Conservation (phyloP, 2,329 filamentous ascomycete species). For the Curvularia sp. region DNA sequence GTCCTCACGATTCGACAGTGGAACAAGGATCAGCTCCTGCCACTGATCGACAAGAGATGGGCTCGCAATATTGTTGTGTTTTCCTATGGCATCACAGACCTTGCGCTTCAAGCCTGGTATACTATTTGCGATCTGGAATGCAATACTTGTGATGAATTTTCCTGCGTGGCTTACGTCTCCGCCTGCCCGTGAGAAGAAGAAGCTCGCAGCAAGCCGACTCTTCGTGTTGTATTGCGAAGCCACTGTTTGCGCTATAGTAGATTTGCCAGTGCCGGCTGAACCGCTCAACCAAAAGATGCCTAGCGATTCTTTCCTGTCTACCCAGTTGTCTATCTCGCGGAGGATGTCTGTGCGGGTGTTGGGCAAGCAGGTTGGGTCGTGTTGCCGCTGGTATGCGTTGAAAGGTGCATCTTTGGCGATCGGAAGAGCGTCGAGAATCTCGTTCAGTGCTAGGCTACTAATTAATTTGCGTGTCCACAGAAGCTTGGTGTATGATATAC, state of each 20-base stretch:
- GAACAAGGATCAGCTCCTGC: conserved; percentile 22
- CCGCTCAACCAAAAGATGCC: not conserved
- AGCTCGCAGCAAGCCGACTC: conserved; percentile 25
- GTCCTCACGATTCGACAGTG: conserved; percentile 10
- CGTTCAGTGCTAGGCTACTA: no score
- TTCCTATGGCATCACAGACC: conserved; percentile 18
- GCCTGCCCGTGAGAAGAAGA: conserved; percentile 31
- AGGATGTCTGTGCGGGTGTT: conserved; percentile 31
- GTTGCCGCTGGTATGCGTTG: conserved; percentile 21
- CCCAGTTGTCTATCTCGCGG: not conserved
- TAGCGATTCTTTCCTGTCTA: not conserved
- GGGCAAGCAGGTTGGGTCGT: conserved; percentile 29
- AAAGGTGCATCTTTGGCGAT: no score
- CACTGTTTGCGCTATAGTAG: no score
- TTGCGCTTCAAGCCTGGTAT: conserved; percentile 7
- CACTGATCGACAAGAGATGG: conserved; percentile 29
- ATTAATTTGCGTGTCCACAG: no score
- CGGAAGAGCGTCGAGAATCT: no score
- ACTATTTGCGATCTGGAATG: conserved; percentile 19
- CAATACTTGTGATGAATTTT: conserved; percentile 26
- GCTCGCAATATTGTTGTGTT: conserved; percentile 12
- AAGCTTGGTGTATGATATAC: no score
- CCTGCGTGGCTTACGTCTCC: conserved; percentile 19
- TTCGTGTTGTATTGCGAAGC: not conserved
- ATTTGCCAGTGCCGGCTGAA: not conserved